These are phyloP conservation scores for Berberis vulgaris DNA, from an alignment of 164 flowering plant genomes.

Conservation along the genomic window DNA sequence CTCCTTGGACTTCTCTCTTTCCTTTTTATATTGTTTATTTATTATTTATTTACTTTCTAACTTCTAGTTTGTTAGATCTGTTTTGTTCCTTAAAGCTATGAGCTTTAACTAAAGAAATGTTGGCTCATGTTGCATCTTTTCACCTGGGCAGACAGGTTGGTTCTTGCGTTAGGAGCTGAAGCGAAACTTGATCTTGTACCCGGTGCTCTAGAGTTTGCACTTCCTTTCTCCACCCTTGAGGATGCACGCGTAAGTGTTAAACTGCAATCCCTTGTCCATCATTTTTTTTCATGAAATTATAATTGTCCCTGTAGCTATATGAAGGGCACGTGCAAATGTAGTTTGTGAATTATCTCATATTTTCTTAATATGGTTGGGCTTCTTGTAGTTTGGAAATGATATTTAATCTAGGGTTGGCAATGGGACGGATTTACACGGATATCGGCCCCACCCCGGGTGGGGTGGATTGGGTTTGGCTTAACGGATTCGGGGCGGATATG, in stretches of 20 bases:
- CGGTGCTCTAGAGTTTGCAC: slow-evolving; percentile 79
- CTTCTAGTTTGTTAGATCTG: not conserved
- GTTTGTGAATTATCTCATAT: no score
- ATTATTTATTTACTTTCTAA: not conserved
- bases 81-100: no score
- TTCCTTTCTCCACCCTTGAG: slow-evolving; percentile 81
- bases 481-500: no score
- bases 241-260: slow-evolving; percentile 67
- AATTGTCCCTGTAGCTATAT: no score
- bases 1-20: not conserved
- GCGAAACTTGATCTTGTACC: slow-evolving; percentile 81
- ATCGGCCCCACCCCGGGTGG: no score
- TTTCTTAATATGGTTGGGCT: no score
- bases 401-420: no score
- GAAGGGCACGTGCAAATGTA: no score
- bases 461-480: no score
- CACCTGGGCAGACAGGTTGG: slow-evolving; percentile 96
- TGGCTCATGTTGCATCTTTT: slow-evolving; percentile 19
- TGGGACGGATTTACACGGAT: no score
- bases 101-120: not conserved
- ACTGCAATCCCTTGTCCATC: not conserved
- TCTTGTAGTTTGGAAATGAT: no score
- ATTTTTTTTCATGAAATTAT: not conserved
- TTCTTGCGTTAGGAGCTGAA: slow-evolving; percentile 97
- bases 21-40: not conserved